Conservation (phyloP, 176 grass and related monocot genomes). For the Eragrostis curvula region DNA sequence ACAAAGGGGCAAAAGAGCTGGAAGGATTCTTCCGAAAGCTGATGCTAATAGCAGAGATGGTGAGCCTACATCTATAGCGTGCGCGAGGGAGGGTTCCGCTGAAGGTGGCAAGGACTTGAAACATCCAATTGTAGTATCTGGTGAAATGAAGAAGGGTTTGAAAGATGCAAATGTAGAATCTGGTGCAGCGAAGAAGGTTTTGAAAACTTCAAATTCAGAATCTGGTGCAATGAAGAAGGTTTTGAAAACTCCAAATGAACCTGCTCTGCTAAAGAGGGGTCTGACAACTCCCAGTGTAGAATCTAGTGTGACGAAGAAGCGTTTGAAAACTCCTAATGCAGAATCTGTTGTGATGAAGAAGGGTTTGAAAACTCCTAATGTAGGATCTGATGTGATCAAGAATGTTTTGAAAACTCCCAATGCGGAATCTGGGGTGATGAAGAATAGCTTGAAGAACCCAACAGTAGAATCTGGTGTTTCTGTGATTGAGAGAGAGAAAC, state of each 20-base stretch:
- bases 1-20: slow-evolving; percentile 71
- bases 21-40: slow-evolving; percentile 35
- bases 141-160: slow-evolving; percentile 8
- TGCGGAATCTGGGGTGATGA: slow-evolving; percentile 23
- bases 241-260: neutral
- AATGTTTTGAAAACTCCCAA: slow-evolving; percentile 34
- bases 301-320: slow-evolving; percentile 7
- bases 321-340: slow-evolving; percentile 5
- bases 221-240: slow-evolving; percentile 22
- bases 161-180: slow-evolving; percentile 25
- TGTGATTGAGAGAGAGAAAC: slow-evolving; percentile 29
- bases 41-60: slow-evolving; percentile 41
- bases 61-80: slow-evolving; percentile 56
- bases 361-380: slow-evolving; percentile 18
- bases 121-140: neutral
- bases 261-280: slow-evolving; percentile 8
- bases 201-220: slow-evolving; percentile 27
- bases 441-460: slow-evolving; percentile 40
- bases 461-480: slow-evolving; percentile 33
- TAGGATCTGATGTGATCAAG: slow-evolving; percentile 22
- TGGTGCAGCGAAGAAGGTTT: slow-evolving; percentile 27
- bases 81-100: slow-evolving; percentile 48
- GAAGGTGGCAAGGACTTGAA: slow-evolving; percentile 32
- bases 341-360: slow-evolving; percentile 30
- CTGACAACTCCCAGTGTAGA: neutral